Percentiles rank a stretch among this genome's conserved stretches.
Conservation (phyloP, 441 rosid species). For the Omphalea diandra region DNA sequence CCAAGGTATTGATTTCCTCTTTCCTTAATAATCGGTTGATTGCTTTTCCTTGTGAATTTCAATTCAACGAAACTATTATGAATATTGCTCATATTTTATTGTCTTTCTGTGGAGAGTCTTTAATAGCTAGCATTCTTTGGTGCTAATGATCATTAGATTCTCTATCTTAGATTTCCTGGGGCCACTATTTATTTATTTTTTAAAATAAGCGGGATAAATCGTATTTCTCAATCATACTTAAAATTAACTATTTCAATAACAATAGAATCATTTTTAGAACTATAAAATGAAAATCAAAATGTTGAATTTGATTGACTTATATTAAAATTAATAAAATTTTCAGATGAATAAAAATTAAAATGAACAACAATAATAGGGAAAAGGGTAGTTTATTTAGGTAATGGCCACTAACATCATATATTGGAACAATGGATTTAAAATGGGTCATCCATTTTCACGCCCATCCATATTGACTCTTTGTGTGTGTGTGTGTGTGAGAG, state of each 20-base stretch:
- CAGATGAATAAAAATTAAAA: too few species aligned
- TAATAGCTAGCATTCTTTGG: slow-evolving; percentile 23
- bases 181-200: slow-evolving; percentile 17
- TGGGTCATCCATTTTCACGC: slow-evolving; percentile 36
- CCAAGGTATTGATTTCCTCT: not conserved
- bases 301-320: too few species aligned
- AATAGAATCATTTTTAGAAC: too few species aligned
- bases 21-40: too few species aligned
- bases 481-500: too few species aligned
- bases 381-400: slow-evolving; percentile 17
- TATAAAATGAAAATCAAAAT: too few species aligned
- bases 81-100: slow-evolving; percentile 17
- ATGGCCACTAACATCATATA: slow-evolving; percentile 34
- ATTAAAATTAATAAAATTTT: too few species aligned
- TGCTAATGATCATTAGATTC: slow-evolving; percentile 46
- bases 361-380: too few species aligned
- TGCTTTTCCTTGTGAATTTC: too few species aligned
- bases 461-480: slow-evolving; percentile 60
- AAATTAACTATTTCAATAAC: too few species aligned
- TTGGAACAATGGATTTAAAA: slow-evolving; percentile 21
- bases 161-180: slow-evolving; percentile 37
- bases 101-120: slow-evolving; percentile 23
- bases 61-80: slow-evolving; percentile 35
- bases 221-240: too few species aligned
- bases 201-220: too few species aligned